Base-by-base conservation (phyloP, 2,329 filamentous ascomycete species). In the Fonsecaea nubica region DNA sequence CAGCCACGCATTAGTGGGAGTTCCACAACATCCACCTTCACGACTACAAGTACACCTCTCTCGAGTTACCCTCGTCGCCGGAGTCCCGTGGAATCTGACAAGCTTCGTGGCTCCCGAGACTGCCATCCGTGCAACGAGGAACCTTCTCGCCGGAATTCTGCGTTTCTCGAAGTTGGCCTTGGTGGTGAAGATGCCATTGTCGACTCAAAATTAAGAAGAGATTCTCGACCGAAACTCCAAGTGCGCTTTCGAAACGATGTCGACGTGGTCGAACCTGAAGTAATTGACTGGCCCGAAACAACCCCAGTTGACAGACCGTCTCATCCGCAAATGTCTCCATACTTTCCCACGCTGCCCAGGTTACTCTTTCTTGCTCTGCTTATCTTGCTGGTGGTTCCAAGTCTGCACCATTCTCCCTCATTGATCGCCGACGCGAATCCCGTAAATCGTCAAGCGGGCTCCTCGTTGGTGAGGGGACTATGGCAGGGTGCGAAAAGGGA, bases 141-240 rank as follows among this genome's bases (percentile, higher is more conserved):
- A 52, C 61, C 56, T 40, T 40, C 42, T 58, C 64, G 67, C 36
- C 63, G 70, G 10, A 68, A 63, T 54, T 72, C 72, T 30, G 68
- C 60, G 12, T 74, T 74, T 62, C 66, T 69, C 55, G 72, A 74
- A 58, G 66, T 72, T 52, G 72, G 71, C 18, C 64, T 73, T 13
- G 70, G 67, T 48, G 69, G 69, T 38, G 62, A 68, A 30, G 71
- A 71, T 64, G 57, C 63, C 4, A 69, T 69, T 38, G 61, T 69
- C 30, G 69, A 72, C 56, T 65, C 70, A n/a, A 69, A 68, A 62
- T 56, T 72, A 50, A 69, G 60, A 58, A 56, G 60, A 63, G 53
- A 55, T 7, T 38, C 67, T 7, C 48, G 67, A 58, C 68, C 70
- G 13, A 66, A 64, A 36, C 63, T 70, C 21, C 65, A 65, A 45